Evolutionary conservation across 257 asterid species (phyloP).

Genomic region (Solanum ahanhuiri): DNA sequence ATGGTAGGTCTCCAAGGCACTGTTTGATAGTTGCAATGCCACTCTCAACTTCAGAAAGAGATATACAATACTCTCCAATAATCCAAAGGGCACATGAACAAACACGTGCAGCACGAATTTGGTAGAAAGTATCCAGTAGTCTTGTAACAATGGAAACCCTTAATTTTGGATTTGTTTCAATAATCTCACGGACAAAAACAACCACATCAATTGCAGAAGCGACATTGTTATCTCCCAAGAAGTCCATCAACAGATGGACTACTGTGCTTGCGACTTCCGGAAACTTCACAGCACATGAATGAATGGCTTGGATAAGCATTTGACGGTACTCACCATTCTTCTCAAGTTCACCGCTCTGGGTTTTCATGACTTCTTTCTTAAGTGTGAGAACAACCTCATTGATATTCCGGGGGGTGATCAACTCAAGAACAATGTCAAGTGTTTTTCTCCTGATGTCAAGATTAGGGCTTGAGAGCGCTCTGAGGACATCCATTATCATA

Average conservation of each 20-base stretch:
- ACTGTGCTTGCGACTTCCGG: conserved; percentile 97
- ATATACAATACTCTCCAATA: conserved; percentile 77
- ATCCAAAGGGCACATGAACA: conserved; percentile 97
- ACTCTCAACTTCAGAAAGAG: conserved; percentile 87
- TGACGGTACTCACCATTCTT: conserved; percentile 92
- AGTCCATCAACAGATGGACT: conserved; percentile 92
- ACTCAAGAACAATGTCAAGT: conserved; percentile 87
- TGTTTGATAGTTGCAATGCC: conserved; percentile 80
- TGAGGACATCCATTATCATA: conserved; percentile 84
- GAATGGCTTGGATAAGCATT: conserved; percentile 95
- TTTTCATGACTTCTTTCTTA: conserved; percentile 94
- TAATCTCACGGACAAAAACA: conserved; percentile 81
- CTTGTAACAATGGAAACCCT: conserved; percentile 86
- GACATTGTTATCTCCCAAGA: conserved; percentile 89
- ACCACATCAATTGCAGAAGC: conserved; percentile 89
- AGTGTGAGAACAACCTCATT: conserved; percentile 83
- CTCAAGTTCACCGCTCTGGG: conserved; percentile 87
- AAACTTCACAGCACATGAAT: conserved; percentile 89
- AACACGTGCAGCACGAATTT: conserved; percentile 88
- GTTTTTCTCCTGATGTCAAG: conserved; percentile 84
- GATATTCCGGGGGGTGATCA: conserved; percentile 75
- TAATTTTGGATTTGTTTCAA: conserved; percentile 81
- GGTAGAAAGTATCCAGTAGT: conserved; percentile 83
- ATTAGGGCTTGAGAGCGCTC: conserved; percentile 90
- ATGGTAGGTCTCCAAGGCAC: conserved; percentile 91